These are phyloP conservation scores for Cyberlindnera amylophila DNA, from an alignment of 805 yeast genomes.

Conservation along the genomic window DNA sequence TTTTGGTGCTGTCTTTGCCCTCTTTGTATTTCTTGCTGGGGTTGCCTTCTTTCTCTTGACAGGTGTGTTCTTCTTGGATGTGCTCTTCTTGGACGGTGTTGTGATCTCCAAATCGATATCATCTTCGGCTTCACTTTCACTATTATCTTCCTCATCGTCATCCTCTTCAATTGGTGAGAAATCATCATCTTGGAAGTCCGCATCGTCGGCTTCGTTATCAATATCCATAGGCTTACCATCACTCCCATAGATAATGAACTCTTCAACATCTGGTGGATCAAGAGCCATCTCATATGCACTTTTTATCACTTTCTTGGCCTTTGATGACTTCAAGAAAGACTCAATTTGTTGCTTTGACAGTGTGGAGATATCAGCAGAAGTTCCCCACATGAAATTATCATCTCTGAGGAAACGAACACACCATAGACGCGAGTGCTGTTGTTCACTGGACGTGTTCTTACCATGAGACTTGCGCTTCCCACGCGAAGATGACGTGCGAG, in stretches of 20 bases:
- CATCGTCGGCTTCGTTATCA: conserved; percentile 31
- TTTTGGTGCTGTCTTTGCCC: conserved; percentile 9
- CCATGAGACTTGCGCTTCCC: conserved; percentile 8
- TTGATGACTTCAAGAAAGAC: conserved; percentile 33
- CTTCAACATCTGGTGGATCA: conserved; percentile 47
- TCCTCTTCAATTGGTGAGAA: conserved; percentile 26
- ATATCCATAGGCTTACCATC: conserved; percentile 37
- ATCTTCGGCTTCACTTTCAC: conserved; percentile 25
- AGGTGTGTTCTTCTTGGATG: conserved; percentile 16
- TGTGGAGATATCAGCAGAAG: conserved; percentile 44
- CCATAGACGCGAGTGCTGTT: conserved; percentile 27
- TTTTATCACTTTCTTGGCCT: conserved; percentile 42
- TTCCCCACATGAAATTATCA: conserved; percentile 69
- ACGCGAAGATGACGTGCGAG: conserved; percentile 10
- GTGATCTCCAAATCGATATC: conserved; percentile 15
- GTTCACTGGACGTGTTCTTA: conserved; percentile 1
- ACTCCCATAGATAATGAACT: conserved; percentile 39
- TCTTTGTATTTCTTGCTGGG: conserved; percentile 13
- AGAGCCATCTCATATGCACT: conserved; percentile 53
- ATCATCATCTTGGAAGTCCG: conserved; percentile 26
- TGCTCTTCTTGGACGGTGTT: conserved; percentile 5
- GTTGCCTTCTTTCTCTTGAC: conserved; percentile 14
- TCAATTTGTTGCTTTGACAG: conserved; percentile 42
- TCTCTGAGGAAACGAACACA: conserved; percentile 70
- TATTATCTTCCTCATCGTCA: conserved; percentile 27